Conservation (phyloP, 2,329 filamentous ascomycete genomes). For the Phyllosticta paracitricarpa region DNA sequence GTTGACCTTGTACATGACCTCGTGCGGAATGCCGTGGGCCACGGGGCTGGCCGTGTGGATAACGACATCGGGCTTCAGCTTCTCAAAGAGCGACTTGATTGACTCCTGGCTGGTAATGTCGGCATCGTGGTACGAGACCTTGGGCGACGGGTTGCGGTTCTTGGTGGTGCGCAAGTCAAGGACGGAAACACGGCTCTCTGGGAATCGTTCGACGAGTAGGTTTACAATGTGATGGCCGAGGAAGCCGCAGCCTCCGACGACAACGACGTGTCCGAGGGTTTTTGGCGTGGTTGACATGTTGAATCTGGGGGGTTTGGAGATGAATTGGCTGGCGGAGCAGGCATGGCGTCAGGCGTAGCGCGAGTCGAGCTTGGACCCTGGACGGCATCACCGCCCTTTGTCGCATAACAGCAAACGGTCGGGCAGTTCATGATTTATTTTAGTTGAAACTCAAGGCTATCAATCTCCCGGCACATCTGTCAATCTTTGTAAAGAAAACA, state of each 20-base stretch:
- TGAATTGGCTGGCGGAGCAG: background rate
- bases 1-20: slow-evolving; percentile 41
- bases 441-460: too few species aligned
- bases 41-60: slow-evolving; percentile 39
- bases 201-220: slow-evolving; percentile 32
- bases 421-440: background rate
- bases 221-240: slow-evolving; percentile 42
- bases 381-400: background rate
- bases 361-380: background rate
- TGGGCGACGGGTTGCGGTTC: slow-evolving; percentile 30
- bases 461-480: too few species aligned
- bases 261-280: slow-evolving; percentile 36
- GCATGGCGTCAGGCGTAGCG: background rate
- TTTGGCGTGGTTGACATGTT: background rate
- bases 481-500: too few species aligned
- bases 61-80: slow-evolving; percentile 36
- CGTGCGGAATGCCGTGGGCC: slow-evolving; percentile 18
- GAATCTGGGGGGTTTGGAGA: background rate
- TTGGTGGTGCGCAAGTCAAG: slow-evolving; percentile 36
- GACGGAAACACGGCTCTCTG: slow-evolving; percentile 35
- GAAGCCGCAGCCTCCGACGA: slow-evolving; percentile 43
- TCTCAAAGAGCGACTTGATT: slow-evolving; percentile 32
- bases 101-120: slow-evolving; percentile 39
- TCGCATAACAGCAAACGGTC: background rate
- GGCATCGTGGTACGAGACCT: slow-evolving; percentile 39